Percentiles rank a stretch among this genome's conserved stretches.
Conservation (phyloP, 2,329 filamentous ascomycete species). For the Gnomoniopsis sp. region DNA sequence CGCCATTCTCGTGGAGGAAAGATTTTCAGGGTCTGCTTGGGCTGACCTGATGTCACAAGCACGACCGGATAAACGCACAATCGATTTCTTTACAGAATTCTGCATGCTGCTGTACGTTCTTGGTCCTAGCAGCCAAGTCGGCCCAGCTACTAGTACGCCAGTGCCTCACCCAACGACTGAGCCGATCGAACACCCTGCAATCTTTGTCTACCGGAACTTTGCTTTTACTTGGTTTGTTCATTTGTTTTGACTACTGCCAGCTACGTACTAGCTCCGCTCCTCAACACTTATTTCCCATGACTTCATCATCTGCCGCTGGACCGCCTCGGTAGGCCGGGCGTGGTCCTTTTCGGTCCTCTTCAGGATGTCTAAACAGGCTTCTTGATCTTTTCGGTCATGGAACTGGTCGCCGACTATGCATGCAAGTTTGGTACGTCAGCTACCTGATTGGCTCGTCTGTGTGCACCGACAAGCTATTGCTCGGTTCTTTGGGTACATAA, state of each 20-base stretch:
- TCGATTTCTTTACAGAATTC: neutral
- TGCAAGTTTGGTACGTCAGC: conserved; percentile 9
- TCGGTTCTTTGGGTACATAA: neutral
- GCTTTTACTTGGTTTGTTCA: neutral
- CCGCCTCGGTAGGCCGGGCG: conserved; percentile 28
- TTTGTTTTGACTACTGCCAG: neutral
- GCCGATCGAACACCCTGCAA: neutral
- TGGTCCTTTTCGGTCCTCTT: conserved; percentile 28
- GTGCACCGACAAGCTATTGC: neutral
- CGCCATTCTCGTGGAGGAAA: neutral
- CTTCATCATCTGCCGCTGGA: conserved; percentile 28
- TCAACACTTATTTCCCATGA: conserved; percentile 24
- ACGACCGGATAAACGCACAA: neutral
- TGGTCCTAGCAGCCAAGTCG: too few relatives aligned
- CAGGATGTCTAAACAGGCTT: conserved; percentile 28
- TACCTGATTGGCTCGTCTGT: neutral
- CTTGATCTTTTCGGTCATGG: conserved; percentile 25
- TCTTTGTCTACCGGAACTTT: neutral
- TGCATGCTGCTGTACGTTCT: neutral
- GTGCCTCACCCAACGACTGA: neutral
- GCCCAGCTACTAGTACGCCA: neutral
- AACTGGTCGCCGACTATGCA: conserved; percentile 30
- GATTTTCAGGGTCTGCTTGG: conserved; percentile 3
- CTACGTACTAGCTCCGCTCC: conserved; percentile 4
- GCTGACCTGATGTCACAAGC: neutral